Conservation (phyloP, 2,329 filamentous ascomycete species). For the Hymenoscyphus infarciens region DNA sequence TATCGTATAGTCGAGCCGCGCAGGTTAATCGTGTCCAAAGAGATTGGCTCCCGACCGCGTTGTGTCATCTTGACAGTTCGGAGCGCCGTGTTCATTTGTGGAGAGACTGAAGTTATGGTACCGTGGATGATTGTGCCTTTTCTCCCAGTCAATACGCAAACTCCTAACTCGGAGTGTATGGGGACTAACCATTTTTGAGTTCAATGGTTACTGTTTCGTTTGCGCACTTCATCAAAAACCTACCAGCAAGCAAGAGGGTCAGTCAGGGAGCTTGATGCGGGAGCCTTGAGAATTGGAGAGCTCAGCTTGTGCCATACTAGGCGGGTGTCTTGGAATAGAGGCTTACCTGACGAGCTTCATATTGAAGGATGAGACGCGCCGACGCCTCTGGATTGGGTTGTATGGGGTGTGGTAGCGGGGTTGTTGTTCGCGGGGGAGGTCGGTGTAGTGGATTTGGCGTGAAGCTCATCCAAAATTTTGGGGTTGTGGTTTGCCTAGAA, state of each 20-base stretch:
- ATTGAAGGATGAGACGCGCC: constrained; percentile 40
- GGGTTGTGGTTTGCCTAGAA: neutral
- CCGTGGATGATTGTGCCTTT: constrained; percentile 91
- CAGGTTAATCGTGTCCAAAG: constrained; percentile 93
- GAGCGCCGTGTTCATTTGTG: constrained; percentile 97
- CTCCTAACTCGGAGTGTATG: neutral
- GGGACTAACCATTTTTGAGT: constrained; percentile 82
- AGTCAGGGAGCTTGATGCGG: constrained; percentile 36
- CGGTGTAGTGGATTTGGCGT: constrained; percentile 2
- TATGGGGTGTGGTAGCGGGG: constrained; percentile 9
- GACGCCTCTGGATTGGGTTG: neutral
- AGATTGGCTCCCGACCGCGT: constrained; percentile 80
- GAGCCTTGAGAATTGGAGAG: constrained; percentile 40
- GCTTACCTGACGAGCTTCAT: constrained; percentile 98
- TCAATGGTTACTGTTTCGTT: constrained; percentile 99
- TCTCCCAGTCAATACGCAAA: neutral
- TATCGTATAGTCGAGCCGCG: constrained; percentile 95
- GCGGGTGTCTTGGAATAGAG: constrained; percentile 23
- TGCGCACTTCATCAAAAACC: constrained; percentile 98
- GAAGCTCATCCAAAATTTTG: constrained; percentile 10
- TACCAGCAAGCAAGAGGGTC: constrained; percentile 41
- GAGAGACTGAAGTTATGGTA: constrained; percentile 93
- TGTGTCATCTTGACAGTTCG: constrained; percentile 96
- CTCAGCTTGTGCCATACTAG: constrained; percentile 43
- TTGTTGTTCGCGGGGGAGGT: constrained; percentile 10